These are phyloP conservation scores for Westerdykella aurantiaca DNA, from an alignment of 2,329 filamentous ascomycete genomes.

Conservation along the genomic window DNA sequence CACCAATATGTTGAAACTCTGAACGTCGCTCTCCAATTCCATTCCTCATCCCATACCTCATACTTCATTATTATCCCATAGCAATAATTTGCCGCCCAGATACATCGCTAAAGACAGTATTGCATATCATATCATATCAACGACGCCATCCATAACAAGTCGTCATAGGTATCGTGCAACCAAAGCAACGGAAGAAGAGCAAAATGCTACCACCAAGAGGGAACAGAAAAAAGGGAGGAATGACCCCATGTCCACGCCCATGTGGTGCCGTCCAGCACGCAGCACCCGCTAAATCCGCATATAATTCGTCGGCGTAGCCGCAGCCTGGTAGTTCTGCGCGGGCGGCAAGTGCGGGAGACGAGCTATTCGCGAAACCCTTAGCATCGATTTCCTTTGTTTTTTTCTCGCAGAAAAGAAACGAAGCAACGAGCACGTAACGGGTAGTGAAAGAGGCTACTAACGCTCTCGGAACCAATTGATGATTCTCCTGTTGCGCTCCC, in stretches of 20 bases:
- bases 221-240: too few relatives aligned
- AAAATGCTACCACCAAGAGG: too few relatives aligned
- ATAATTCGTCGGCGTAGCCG: constrained; percentile 15
- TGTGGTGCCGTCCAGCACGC: too few relatives aligned
- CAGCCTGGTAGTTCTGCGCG: constrained; percentile 22
- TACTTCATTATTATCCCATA: too few relatives aligned
- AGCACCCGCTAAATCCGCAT: constrained; percentile 16
- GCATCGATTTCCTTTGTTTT: constrained; percentile 16
- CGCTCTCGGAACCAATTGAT: constrained; percentile 45
- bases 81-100: too few relatives aligned
- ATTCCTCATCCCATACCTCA: too few relatives aligned
- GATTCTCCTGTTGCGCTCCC: constrained; percentile 36
- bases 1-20: background rate
- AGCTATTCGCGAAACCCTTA: constrained; percentile 19
- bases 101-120: too few relatives aligned
- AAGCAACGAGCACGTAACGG: constrained; percentile 3
- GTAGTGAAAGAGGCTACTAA: constrained; percentile 23
- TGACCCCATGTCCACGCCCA: too few relatives aligned
- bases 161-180: too few relatives aligned
- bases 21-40: background rate
- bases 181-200: too few relatives aligned
- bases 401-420: constrained; percentile 4
- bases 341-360: constrained; percentile 24
- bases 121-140: too few relatives aligned
- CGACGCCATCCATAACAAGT: too few relatives aligned